Evolutionary conservation across 2,329 filamentous ascomycete genomes (phyloP), one percentile per base, ranked within the genome.

Genomic region (Colletotrichum plurivorum): DNA sequence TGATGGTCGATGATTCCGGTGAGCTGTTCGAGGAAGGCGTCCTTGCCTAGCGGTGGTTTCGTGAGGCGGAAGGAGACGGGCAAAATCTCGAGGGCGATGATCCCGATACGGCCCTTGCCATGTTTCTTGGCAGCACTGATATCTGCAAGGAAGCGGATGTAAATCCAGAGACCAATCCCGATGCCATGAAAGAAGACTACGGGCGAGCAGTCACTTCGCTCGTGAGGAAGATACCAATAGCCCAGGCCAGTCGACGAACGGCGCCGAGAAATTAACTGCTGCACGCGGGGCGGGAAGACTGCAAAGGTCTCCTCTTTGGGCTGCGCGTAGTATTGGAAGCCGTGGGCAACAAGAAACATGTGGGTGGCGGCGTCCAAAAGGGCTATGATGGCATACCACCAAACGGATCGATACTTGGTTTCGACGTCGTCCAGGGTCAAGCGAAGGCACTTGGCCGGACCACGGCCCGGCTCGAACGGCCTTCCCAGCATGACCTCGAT

Each of bases 151-250:
- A 91, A 91, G 15, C 80, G 77, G 13, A 84, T 80, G 73, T 93
- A 92, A 0, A 89, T 86, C 76, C 87, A 88, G 1, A 93, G 83
- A 0, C 91, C 91, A 65, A 93, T 84, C 39, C 91, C 90, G 61
- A 93, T 92, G 22, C 92, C 92, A 73, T 93, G 92, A 54, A 93
- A 83, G 78, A 92, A 93, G 5, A 93, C 77, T 5, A 93, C 78
- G 0, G 91, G 92, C 0, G 87, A 78, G 46, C 82, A 82, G 2
- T 79, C 84, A 63, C 83, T 84, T 2, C 87, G 87, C 0, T 81
- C 87, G 74, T 93, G 91, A 10, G 88, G 88, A 2, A 87, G 85
- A 72, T 90, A 82, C 89, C 90, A 93, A 80, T 93, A 93, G 69
- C 85, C 85, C 7, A 92, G 71, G 12, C 80, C 78, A 90, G 85